These are phyloP conservation scores for Tetracentron sinense DNA, from an alignment of 164 flowering plant species.

Conservation along the genomic window DNA sequence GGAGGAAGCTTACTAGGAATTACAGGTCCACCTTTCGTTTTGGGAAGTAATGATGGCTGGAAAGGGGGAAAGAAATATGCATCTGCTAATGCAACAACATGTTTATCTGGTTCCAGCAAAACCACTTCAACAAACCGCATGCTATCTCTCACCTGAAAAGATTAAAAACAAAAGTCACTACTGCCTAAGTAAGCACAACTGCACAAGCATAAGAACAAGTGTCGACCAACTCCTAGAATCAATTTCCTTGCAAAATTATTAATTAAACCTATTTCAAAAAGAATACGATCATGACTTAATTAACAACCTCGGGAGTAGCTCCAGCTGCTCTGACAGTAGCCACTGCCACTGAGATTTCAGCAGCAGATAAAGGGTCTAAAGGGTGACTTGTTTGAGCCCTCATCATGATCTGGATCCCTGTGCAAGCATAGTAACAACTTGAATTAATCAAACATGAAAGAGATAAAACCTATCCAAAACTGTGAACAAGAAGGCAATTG, in stretches of 20 bases:
- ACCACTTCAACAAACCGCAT: constrained; percentile 92
- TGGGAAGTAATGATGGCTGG: constrained; percentile 80
- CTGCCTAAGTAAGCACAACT: no score
- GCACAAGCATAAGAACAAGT: no score
- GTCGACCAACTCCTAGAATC: no score
- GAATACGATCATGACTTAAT: neutral
- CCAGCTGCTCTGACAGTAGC: constrained; percentile 96
- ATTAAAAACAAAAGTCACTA: no score
- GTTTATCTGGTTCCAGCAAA: constrained; percentile 74
- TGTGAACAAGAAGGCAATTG: no score
- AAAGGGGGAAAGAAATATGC: constrained; percentile 97
- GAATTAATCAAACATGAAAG: neutral
- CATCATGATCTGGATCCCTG: constrained; percentile 51
- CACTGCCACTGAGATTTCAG: constrained; percentile 89
- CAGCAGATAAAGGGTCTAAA: constrained; percentile 82
- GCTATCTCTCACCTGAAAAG: constrained; percentile 76
- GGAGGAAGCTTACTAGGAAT: constrained; percentile 85
- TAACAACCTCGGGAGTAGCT: constrained; percentile 83
- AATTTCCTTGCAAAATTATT: no score
- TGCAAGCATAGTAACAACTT: constrained; percentile 10
- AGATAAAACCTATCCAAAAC: neutral
- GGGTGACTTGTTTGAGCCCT: constrained; percentile 81
- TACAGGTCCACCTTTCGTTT: constrained; percentile 76
- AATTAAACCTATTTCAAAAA: no score
- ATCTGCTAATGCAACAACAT: constrained; percentile 89